Evolutionary conservation across 371 early-diverging fungal genomes (phyloP).

Genomic region (Syncephalastrum sp.): DNA sequence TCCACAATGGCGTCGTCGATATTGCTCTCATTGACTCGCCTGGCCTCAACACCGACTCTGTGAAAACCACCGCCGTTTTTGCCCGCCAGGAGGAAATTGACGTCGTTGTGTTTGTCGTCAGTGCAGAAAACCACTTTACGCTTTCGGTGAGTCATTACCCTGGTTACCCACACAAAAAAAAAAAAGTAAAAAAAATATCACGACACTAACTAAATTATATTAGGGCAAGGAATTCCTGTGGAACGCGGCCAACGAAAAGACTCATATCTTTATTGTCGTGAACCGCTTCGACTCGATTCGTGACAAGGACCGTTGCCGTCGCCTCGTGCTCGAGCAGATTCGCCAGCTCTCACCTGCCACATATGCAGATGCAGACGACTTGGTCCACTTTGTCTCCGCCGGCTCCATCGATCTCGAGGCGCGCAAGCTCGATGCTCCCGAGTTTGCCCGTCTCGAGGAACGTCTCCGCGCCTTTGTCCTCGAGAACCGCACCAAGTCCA

Average conservation of each 20-base stretch:
- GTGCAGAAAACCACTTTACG: conserved; percentile 98
- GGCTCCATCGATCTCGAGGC: conserved; percentile 50
- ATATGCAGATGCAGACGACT: conserved; percentile 84
- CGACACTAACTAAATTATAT: conserved; percentile 3
- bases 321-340: conserved; percentile 93
- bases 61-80: conserved; percentile 95
- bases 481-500: conserved; percentile 92
- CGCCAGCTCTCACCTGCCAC: conserved; percentile 89
- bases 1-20: conserved; percentile 93
- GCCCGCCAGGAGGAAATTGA: conserved; percentile 98
- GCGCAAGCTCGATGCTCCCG: conserved; percentile 51
- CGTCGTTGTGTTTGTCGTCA: conserved; percentile 97
- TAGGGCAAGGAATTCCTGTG: conserved; percentile 93
- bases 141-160: conserved; percentile 68
- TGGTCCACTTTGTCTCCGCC: conserved; percentile 96
- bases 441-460: conserved; percentile 80
- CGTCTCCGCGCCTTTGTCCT: conserved; percentile 89
- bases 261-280: conserved; percentile 96
- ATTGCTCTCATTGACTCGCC: conserved; percentile 97
- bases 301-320: conserved; percentile 90
- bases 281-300: conserved; percentile 96
- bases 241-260: conserved; percentile 96
- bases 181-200: conserved; percentile 9
- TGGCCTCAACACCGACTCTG: conserved; percentile 96
- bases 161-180: not conserved